phyloP scores from a whole-genome alignment of 1,284 basidiomycete species.

The Leccinum pallidistipes region DNA sequence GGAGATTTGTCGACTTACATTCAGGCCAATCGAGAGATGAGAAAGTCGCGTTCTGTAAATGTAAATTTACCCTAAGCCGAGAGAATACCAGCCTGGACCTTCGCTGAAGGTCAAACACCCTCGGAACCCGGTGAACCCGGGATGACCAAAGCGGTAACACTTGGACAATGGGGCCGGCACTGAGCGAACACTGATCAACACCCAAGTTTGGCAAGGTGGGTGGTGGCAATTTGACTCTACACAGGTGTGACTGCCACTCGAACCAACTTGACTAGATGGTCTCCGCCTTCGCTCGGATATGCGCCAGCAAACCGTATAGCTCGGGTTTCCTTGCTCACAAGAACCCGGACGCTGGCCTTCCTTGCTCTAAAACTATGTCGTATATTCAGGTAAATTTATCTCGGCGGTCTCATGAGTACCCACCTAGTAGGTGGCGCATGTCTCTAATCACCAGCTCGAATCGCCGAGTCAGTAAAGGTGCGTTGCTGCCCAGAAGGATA shows the following conservation, averaged over 20 bases:
- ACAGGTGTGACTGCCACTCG: background rate
- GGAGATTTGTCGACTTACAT: background rate
- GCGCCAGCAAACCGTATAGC: background rate
- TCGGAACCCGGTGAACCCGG: too few species aligned
- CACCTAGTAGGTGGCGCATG: background rate
- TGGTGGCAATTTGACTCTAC: background rate
- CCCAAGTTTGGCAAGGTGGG: background rate
- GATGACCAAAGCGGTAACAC: too few species aligned
- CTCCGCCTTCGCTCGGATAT: background rate
- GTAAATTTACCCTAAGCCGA: too few species aligned
- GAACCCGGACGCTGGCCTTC: background rate
- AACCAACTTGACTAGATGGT: background rate
- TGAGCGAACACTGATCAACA: too few species aligned
- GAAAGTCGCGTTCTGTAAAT: background rate
- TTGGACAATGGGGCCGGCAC: too few species aligned
- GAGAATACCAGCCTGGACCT: background rate
- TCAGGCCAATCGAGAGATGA: background rate
- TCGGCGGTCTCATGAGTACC: background rate
- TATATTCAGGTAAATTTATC: background rate
- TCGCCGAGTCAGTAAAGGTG: background rate
- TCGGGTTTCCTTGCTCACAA: background rate
- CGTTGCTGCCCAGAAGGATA: background rate
- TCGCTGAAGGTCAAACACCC: too few species aligned
- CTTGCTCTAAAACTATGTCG: background rate
- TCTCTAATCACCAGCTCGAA: background rate